Conservation (phyloP, 2,329 filamentous ascomycete species). For the Stachybotrys chlorohalonatus region DNA sequence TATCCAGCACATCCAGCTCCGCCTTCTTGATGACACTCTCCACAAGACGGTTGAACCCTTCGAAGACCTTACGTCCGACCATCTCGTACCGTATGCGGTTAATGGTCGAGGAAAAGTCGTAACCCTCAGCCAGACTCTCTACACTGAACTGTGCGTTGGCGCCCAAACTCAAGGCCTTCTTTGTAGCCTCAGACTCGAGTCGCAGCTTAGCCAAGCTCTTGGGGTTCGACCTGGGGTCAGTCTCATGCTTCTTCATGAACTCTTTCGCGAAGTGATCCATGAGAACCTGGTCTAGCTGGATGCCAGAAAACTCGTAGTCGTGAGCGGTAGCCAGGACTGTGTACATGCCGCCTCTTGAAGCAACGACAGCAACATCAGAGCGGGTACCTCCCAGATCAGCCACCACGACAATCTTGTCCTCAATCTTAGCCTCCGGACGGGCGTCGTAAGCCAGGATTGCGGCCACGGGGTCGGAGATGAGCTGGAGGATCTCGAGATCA, state of each 20-base stretch:
- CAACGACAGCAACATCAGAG: constrained; percentile 83
- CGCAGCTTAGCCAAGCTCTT: constrained; percentile 85
- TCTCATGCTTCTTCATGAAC: constrained; percentile 93
- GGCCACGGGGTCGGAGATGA: constrained; percentile 85
- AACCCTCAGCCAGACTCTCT: constrained; percentile 79
- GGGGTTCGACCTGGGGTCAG: constrained; percentile 74
- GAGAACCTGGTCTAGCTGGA: constrained; percentile 78
- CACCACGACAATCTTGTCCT: constrained; percentile 86
- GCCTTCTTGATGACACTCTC: constrained; percentile 86
- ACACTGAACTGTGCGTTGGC: constrained; percentile 86
- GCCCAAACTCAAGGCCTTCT: constrained; percentile 84
- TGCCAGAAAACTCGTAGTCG: constrained; percentile 88
- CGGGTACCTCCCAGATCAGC: constrained; percentile 89
- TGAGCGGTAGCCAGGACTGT: constrained; percentile 87
- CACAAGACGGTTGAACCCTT: constrained; percentile 78
- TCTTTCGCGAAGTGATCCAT: constrained; percentile 98
- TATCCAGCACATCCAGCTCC: constrained; percentile 79
- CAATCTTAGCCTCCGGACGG: constrained; percentile 59
- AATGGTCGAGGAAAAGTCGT: constrained; percentile 85
- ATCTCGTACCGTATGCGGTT: constrained; percentile 93
- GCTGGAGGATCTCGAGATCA: constrained; percentile 81
- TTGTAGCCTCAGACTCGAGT: constrained; percentile 81
- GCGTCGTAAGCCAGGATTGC: constrained; percentile 88
- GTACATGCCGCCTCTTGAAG: constrained; percentile 91
- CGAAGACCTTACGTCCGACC: constrained; percentile 75